phyloP scores from a whole-genome alignment of 2,329 filamentous ascomycete genomes.

The Ophiostoma perfectum region DNA sequence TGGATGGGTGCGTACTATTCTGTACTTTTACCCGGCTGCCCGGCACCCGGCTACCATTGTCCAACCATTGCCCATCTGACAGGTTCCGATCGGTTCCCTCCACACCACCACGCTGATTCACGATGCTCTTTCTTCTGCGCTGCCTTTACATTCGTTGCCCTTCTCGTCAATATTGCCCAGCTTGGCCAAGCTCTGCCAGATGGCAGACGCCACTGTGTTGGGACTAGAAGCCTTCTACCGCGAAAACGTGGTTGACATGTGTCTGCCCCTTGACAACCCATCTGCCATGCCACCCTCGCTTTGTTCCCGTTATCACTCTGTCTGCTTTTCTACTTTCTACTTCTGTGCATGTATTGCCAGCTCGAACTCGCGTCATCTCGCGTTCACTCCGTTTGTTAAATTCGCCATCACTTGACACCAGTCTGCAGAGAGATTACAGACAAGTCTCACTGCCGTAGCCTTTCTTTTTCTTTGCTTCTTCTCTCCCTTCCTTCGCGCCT shows the following conservation, averaged over 20 bases:
- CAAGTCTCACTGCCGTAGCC: too few relatives aligned
- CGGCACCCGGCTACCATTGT: not conserved
- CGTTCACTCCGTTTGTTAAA: too few relatives aligned
- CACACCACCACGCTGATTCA: too few relatives aligned
- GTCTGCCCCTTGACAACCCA: not conserved
- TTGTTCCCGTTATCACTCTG: too few relatives aligned
- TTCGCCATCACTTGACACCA: too few relatives aligned
- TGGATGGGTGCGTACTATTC: not conserved
- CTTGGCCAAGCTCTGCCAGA: not conserved
- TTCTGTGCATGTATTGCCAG: not conserved
- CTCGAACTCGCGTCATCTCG: not conserved
- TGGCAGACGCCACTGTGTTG: not conserved
- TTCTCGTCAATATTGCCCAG: not conserved
- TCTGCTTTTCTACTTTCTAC: not conserved
- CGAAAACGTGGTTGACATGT: not conserved
- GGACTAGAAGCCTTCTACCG: not conserved
- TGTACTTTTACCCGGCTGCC: not conserved
- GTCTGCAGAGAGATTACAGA: too few relatives aligned
- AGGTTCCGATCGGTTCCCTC: not conserved
- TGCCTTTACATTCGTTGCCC: not conserved
- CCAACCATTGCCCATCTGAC: too few relatives aligned
- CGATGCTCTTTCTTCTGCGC: not conserved
- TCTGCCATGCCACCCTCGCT: not conserved
- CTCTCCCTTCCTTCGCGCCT: not conserved
- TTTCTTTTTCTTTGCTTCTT: not conserved